Evolutionary conservation across 108 stramenopile genomes (phyloP), one percentile per base, ranked within the genome.

Genomic region (Skeletonema marinoi): DNA sequence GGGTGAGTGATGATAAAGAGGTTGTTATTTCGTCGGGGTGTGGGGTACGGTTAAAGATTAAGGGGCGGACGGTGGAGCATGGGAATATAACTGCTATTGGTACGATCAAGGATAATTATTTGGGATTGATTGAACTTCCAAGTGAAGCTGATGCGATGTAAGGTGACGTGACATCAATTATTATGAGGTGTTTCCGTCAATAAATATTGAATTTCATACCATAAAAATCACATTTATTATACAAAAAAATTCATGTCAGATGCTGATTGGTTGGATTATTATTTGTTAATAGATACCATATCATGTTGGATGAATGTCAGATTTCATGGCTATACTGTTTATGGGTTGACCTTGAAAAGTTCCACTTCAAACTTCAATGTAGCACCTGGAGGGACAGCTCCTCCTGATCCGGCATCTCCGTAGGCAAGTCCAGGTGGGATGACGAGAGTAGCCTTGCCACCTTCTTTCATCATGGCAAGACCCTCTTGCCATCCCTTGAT

Each of bases 401-500:
- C 93, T 8, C 96, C 96, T 54, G 89, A 88, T 67, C 97, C 97
- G 59, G 88, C 90, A 73, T 97, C 96, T 7, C 98, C 98, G 67
- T 98, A 98, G 2, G 96, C 98, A 48, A 98, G 76, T 59, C 94
- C 92, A 17, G 93, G 86, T 16, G 98, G 98, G 74, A 90, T 85
- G 56, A 80, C 78, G 10, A 96, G 81, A 17, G 85, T 88, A 16
- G 96, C 96, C 75, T 93, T 91, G 82, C 95, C 94, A 25, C 96
- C 96, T 4, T 92, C 82, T 48, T 89, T 91, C 96, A 97, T 95
- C 71, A 88, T 84, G 13, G 89, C 89, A 66, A 97, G 92, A 50
- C 92, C 95, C 38, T 93, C 88, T 73, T 99, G 97, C 98, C 98
- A 99, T 33, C 91, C 98, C 61, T 89, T 92, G 75, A 99, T 99